Evolutionary conservation across 768 basidiomycete species (phyloP), one percentile per base, ranked within the genome.

Genomic region (Polyporus arcularius): DNA sequence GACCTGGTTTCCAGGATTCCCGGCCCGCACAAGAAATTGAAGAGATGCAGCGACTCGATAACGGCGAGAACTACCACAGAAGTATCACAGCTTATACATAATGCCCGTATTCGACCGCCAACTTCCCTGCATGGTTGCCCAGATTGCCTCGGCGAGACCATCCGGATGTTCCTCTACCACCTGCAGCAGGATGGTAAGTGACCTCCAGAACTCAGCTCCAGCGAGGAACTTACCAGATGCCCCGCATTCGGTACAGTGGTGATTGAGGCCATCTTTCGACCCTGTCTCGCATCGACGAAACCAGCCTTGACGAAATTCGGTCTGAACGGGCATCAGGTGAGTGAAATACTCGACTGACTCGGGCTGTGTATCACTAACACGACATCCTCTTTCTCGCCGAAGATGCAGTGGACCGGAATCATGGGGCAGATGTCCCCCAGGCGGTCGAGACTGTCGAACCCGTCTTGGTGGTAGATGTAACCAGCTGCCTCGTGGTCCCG

Each of bases 391-490:
- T 16, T 1, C 3, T 45, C 61, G 11, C 68, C 68, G n/a, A 61
- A 66, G 14, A 69, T 65, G 30, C 60, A 52, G 50, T 67, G 68
- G 11, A 65, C 63, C 2, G 68, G 68, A 3, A 67, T 47, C 15
- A 21, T 15, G 8, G 38, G 31, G 49, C 66, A 67, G 1, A 67
- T 26, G 18, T 60, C 62, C 38, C 54, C 42, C 6, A 58, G 48
- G 9, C 39, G 40, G 18, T 52, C 49, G n/a, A 52, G n/a, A 39
- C 54, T 58, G 4, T 53, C 61, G 31, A 64, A 28, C 11, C 21
- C 38, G 40, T 67, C 65, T 10, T 48, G 51, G 48, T 63, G 60
- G 47, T 59, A 65, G 2, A 53, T 58, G 63, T 67, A 61, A 14
- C 64, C n/a, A 11, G 61, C 70, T 8, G 49, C 63, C 53, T 70